Evolutionary conservation across 495 filamentous ascomycete species (phyloP).

Genomic region (Neurospora africana): DNA sequence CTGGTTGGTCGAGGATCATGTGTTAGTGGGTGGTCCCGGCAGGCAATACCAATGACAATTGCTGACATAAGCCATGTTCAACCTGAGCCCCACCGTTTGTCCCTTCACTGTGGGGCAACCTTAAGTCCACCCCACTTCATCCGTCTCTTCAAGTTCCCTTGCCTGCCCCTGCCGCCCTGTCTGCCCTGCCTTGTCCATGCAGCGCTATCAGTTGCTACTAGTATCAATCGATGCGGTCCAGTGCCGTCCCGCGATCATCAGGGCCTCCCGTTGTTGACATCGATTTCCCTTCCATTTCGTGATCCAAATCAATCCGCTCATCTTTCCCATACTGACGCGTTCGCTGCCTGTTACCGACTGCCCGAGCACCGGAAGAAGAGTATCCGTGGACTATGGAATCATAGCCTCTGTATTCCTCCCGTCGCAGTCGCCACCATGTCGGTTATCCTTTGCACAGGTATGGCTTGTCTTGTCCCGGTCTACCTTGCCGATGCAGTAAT

Average conservation of each 20-base stretch:
- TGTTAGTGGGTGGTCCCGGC: not conserved
- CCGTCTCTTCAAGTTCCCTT: not conserved
- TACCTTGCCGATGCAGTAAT: not conserved
- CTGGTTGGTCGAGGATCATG: not conserved
- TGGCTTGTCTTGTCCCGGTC: slow-evolving; percentile 14
- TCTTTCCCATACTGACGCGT: not conserved
- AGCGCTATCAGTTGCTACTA: not conserved
- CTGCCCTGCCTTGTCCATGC: not conserved
- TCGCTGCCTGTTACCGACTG: not conserved
- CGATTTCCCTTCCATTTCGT: not conserved
- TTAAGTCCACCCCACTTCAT: not conserved
- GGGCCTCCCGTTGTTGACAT: not conserved
- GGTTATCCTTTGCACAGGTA: slow-evolving; percentile 81
- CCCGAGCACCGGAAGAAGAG: not conserved
- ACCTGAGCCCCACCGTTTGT: not conserved
- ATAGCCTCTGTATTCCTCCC: slow-evolving; percentile 4
- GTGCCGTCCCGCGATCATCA: not conserved
- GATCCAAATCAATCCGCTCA: too few species aligned
- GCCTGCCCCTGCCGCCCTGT: not conserved
- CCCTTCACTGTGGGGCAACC: not conserved
- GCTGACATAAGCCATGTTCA: not conserved
- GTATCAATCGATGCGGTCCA: not conserved
- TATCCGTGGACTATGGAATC: slow-evolving; percentile 8
- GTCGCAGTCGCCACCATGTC: slow-evolving; percentile 47
- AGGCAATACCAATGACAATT: not conserved